phyloP scores from a whole-genome alignment of 2,329 filamentous ascomycete species.

The Trichoderma sp. region DNA sequence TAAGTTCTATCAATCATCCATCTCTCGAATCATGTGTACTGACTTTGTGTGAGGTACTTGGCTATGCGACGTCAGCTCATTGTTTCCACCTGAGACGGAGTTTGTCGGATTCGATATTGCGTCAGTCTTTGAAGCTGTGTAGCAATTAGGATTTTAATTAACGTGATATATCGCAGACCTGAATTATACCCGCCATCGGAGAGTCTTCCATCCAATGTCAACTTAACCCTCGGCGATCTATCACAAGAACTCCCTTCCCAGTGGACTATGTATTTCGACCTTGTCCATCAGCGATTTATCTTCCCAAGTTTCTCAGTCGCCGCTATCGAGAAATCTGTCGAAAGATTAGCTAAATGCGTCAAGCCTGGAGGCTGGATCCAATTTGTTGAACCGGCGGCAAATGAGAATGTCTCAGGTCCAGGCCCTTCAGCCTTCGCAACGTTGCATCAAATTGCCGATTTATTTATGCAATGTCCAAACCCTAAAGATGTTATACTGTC shows the following conservation, averaged over 20 bases:
- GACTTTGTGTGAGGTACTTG: background rate
- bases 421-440: slow-evolving; percentile 3
- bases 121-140: background rate
- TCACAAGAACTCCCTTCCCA: background rate
- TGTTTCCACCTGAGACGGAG: slow-evolving; percentile 8
- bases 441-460: slow-evolving; percentile 7
- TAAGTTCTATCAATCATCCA: background rate
- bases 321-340: background rate
- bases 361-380: slow-evolving; percentile 22
- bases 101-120: slow-evolving; percentile 17
- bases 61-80: slow-evolving; percentile 6
- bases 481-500: background rate
- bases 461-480: slow-evolving; percentile 10
- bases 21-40: background rate
- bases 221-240: background rate
- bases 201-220: background rate
- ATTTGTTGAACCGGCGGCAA: slow-evolving; percentile 17
- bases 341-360: slow-evolving; percentile 12
- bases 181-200: background rate
- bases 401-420: slow-evolving; percentile 15
- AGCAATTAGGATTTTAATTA: background rate
- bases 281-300: slow-evolving; percentile 21
- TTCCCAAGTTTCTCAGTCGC: slow-evolving; percentile 11
- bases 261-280: slow-evolving; percentile 18
- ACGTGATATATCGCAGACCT: background rate